Evolutionary conservation across 176 grass and related monocot genomes (phyloP), one percentile per base, ranked within the genome.

Genomic region (Dactylis glomerata): DNA sequence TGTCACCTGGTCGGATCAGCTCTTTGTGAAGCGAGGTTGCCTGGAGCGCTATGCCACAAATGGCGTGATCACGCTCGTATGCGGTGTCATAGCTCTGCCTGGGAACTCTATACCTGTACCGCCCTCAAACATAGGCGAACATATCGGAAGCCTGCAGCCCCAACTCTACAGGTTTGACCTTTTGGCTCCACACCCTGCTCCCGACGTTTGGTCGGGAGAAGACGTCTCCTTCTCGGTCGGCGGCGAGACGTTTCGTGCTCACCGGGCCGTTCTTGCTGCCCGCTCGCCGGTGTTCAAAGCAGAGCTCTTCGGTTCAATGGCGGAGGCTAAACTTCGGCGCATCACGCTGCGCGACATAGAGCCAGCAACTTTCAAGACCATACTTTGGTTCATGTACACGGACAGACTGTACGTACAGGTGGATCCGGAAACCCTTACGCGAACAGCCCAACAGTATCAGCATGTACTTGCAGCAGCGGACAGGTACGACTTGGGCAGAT

Each of bases 401-500:
- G 88, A 94, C 76, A 12, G 9, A 1, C 45, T 90, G 38, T 78
- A 34, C 5, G 37, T 27, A 0, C 1, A 37, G 3, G 3, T 2
- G 0, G 81, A 75, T 8, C 17, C 57, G 19, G 20, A 3, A 12
- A 20, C 5, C 10, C 34, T 41, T 2, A 24, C 57, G 2, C 20
- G 10, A 57, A 20, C 32, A 1, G 17, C 16, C 3, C 26, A 36
- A 30, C 20, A 33, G 45, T 14, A 68, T 11, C 13, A 15, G 33
- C 0, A 10, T 20, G 0, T 78, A 16, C 84, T 90, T 28, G 87
- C 82, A 16, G 87, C 76, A 23, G 87, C 91, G 0, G 87, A 92
- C 42, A 70, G 80, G 5, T 92, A 92, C 19, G 80, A 56, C 4
- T 0, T 92, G 36, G 87, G 84, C 10, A 51, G 91, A n/a, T 57